These are phyloP conservation scores for Emericellopsis atlantica DNA, from an alignment of 2,329 filamentous ascomycete species.

Conservation along the genomic window DNA sequence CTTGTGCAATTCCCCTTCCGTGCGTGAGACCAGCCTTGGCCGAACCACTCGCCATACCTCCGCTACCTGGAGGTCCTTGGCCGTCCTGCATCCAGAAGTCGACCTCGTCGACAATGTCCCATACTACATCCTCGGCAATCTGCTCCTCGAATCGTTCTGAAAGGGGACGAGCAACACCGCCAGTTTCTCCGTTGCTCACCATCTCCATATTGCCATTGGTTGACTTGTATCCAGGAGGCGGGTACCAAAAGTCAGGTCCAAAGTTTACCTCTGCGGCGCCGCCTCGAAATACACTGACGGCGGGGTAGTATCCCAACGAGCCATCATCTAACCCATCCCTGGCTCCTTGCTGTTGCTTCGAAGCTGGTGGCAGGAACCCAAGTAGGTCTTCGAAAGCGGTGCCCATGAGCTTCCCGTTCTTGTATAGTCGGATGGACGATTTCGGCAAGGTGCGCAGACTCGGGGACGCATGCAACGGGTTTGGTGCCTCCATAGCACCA, in stretches of 20 bases:
- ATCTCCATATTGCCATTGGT: conserved; percentile 35
- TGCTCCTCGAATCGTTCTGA: conserved; percentile 81
- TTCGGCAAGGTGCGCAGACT: conserved; percentile 78
- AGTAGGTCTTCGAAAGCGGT: conserved; percentile 80
- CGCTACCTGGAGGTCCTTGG: conserved; percentile 32
- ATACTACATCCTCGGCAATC: conserved; percentile 86
- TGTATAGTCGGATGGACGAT: conserved; percentile 80
- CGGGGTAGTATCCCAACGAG: conserved; percentile 89
- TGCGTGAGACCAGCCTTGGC: too few species aligned
- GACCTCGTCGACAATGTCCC: conserved; percentile 88
- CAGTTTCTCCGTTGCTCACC: conserved; percentile 11
- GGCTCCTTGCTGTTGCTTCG: conserved; percentile 63
- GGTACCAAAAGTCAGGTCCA: conserved; percentile 84
- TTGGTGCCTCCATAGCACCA: conserved; percentile 45
- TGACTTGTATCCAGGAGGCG: conserved; percentile 49
- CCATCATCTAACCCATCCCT: conserved; percentile 87
- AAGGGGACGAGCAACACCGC: conserved; percentile 42
- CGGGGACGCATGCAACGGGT: conserved; percentile 58
- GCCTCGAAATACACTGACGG: conserved; percentile 82
- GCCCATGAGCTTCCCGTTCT: conserved; percentile 79
- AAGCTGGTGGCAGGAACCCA: conserved; percentile 84
- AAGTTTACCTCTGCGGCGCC: conserved; percentile 91
- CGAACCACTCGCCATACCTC: conserved; percentile 18
- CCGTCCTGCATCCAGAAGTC: conserved; percentile 74
- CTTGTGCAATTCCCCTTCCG: too few species aligned